phyloP scores from a whole-genome alignment of 768 basidiomycete species.

The Phaeotremella fagi region DNA sequence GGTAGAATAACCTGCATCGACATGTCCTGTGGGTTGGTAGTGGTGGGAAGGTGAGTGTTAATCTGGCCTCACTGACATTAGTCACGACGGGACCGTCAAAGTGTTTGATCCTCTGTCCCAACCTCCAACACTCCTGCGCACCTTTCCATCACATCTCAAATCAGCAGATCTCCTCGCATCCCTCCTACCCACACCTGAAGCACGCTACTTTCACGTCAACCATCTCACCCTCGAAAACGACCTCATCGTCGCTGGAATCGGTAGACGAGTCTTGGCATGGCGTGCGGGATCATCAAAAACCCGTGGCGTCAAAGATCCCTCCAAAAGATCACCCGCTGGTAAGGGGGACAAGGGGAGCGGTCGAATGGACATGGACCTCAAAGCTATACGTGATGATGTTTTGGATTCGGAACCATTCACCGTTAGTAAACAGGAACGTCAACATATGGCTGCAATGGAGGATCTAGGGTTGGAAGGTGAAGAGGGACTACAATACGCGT shows the following conservation, averaged over 20 bases:
- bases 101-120: slow-evolving; percentile 37
- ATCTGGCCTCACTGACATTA: background rate
- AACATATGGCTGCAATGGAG: slow-evolving; percentile 29
- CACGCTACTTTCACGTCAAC: slow-evolving; percentile 34
- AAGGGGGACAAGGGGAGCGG: slow-evolving; percentile 20
- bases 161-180: slow-evolving; percentile 19
- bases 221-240: slow-evolving; percentile 44
- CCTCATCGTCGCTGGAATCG: slow-evolving; percentile 40
- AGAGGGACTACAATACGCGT: slow-evolving; percentile 43
- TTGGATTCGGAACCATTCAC: slow-evolving; percentile 18
- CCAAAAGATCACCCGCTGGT: slow-evolving; percentile 15
- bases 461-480: slow-evolving; percentile 41
- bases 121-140: slow-evolving; percentile 26
- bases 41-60: slow-evolving; percentile 29
- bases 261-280: slow-evolving; percentile 40
- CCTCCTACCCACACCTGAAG: slow-evolving; percentile 9
- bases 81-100: slow-evolving; percentile 36
- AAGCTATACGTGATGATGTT: slow-evolving; percentile 29
- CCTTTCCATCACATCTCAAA: slow-evolving; percentile 34
- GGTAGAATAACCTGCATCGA: slow-evolving; percentile 35
- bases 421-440: slow-evolving; percentile 10
- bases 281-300: slow-evolving; percentile 38
- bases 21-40: slow-evolving; percentile 31
- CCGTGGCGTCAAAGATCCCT: slow-evolving; percentile 21
- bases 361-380: slow-evolving; percentile 25